phyloP scores from a whole-genome alignment of 2,329 filamentous ascomycete species.

The Westerdykella ornata region DNA sequence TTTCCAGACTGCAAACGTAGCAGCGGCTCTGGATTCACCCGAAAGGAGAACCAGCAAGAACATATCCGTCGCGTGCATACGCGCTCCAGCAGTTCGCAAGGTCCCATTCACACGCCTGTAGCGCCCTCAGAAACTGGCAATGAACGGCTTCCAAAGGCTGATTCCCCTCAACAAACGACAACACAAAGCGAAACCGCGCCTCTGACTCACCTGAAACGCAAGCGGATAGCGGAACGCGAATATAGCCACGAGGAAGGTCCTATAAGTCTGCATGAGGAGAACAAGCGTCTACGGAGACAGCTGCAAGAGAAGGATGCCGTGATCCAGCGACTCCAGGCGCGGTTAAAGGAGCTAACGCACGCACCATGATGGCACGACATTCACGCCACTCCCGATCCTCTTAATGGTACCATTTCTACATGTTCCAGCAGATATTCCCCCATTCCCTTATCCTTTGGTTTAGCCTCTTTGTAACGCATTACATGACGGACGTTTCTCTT shows the following conservation, averaged over 20 bases:
- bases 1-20: conserved; percentile 83
- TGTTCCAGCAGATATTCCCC: too few relatives aligned
- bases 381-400: too few relatives aligned
- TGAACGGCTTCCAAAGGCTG: too few relatives aligned
- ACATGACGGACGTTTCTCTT: too few relatives aligned
- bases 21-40: conserved; percentile 80
- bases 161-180: too few relatives aligned
- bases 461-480: too few relatives aligned
- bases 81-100: conserved; percentile 8
- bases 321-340: conserved; percentile 31
- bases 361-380: too few relatives aligned
- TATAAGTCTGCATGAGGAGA: conserved; percentile 33
- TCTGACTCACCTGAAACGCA: conserved; percentile 21
- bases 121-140: too few relatives aligned
- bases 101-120: too few relatives aligned
- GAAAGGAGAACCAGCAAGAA: conserved; percentile 90
- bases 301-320: conserved; percentile 39
- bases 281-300: conserved; percentile 38
- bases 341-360: conserved; percentile 23
- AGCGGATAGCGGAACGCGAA: conserved; percentile 25
- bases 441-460: too few relatives aligned
- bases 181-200: neutral
- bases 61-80: conserved; percentile 82
- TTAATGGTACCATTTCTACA: too few relatives aligned
- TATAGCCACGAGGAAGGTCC: conserved; percentile 12